Evolutionary conservation across 257 asterid genomes (phyloP), one percentile per base, ranked within the genome.

Genomic region (Buddleja alternifolia): DNA sequence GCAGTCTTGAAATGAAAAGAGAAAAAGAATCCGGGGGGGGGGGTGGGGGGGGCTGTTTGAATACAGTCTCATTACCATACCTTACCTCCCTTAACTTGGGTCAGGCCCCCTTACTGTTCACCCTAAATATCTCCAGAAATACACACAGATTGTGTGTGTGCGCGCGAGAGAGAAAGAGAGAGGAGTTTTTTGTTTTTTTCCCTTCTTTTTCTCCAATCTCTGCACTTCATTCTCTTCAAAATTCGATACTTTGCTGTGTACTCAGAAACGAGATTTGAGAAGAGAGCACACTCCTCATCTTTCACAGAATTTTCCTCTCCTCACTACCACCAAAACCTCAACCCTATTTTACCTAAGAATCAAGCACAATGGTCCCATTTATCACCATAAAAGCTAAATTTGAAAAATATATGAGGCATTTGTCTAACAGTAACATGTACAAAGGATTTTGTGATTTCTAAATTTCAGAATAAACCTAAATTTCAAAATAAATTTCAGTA

Each of bases 171-270:
- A 62, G 16, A 36, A 44, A 57, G 0, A 53, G 40, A 40, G 63
- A 55, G 51, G 66, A 56, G 40, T 39, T 7, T 24, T 41, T 50
- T 32, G 10, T 73, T 65, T 16, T 50, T 29, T 10, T 10, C 7
- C 50, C 21, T 34, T 16, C 8, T 55, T 69, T 65, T 75, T 50
- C 81, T 70, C 77, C 78, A 66, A 23, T 60, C 73, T 55, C 81
- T 74, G 75, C 90, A 87, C 98, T 93, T 86, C 86, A 84, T 90
- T 88, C 91, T 80, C 94, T 88, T 83, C 80, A 87, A 86, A 88
- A 77, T 85, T 81, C 88, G 83, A 84, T 81, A 73, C 87, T 87
- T 87, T 73, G 91, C 93, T 77, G 80, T 77, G 86, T 82, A 60
- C 82, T 88, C 83, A 71, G 74, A 79, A 67, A 84, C 84, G 81